Evolutionary conservation across 2,329 filamentous ascomycete species (phyloP), one percentile per base, ranked within the genome.

Genomic region (Pseudogymnoascus sp.): DNA sequence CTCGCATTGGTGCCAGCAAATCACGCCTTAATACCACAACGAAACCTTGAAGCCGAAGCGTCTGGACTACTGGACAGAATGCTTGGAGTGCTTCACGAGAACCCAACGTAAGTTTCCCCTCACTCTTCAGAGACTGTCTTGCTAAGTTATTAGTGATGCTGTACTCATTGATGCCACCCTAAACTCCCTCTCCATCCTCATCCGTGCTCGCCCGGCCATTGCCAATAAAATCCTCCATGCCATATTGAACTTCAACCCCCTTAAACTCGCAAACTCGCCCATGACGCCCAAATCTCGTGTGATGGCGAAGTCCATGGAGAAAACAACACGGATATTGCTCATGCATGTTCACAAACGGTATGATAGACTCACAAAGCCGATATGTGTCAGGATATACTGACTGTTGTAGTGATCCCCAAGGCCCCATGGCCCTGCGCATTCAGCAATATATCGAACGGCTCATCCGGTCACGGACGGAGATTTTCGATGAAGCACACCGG

Each of bases 241-340:
- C 15, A 82, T 97, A 31, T 81, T 99, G 68, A 92, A 87, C 74
- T 99, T 97, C 81, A 96, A 96, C 72, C 95, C 95, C 0, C 78
- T 97, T 50, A 91, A 89, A 75, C 83, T 91, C 67, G 90, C 89
- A 63, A 88, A 85, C 70, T 85, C 86, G 1, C 87, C 89, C 3
- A 84, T 96, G 79, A 93, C 89, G 0, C 83, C 91, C 2, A 91
- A 87, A 72, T 83, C 85, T 60, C 91, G 89, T 69, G 88, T 99
- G 65, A 85, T 93, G 70, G 83, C 96, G 65, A 91, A 88, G 75
- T 97, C 93, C 4, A 95, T 99, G 86, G 93, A 97, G 75, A 91
- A 96, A 73, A 99, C 95, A 23, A 90, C 90, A 2, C 85, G 92
- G 70, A 86, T 92, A 68, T 78, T 99, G 56, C 81, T 97, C 40